phyloP scores from a whole-genome alignment of 2,329 filamentous ascomycete species.

The Colletotrichum lupini region DNA sequence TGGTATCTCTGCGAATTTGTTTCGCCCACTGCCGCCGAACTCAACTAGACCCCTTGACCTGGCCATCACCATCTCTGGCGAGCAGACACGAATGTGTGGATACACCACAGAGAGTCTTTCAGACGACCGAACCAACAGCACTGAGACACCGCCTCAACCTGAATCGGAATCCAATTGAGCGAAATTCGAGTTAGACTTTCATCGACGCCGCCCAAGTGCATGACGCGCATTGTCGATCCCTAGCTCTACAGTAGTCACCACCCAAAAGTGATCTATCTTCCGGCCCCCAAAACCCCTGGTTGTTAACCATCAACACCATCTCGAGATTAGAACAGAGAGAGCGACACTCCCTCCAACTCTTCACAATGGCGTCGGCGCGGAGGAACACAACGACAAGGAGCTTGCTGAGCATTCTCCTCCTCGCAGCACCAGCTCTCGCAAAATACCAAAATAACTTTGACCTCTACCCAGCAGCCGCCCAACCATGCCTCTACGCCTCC shows the following conservation, averaged over 20 bases:
- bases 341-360: not conserved
- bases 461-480: constrained; percentile 53
- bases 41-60: not conserved
- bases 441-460: constrained; percentile 53
- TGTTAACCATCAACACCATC: not conserved
- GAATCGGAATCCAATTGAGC: no score
- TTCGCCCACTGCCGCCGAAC: not conserved
- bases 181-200: not conserved
- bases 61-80: not conserved
- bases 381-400: constrained; percentile 1
- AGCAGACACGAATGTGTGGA: not conserved
- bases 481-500: constrained; percentile 55
- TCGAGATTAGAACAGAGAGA: not conserved
- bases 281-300: not conserved
- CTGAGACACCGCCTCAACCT: not conserved
- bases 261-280: not conserved
- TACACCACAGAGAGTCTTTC: not conserved
- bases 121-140: not conserved
- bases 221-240: not conserved
- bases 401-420: constrained; percentile 41
- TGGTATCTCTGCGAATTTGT: not conserved
- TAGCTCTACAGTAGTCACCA: not conserved
- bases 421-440: constrained; percentile 36
- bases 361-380: constrained; percentile 22
- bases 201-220: not conserved